These are phyloP conservation scores for Thermochaetoides dissita DNA, from an alignment of 2,329 filamentous ascomycete species.

Conservation along the genomic window DNA sequence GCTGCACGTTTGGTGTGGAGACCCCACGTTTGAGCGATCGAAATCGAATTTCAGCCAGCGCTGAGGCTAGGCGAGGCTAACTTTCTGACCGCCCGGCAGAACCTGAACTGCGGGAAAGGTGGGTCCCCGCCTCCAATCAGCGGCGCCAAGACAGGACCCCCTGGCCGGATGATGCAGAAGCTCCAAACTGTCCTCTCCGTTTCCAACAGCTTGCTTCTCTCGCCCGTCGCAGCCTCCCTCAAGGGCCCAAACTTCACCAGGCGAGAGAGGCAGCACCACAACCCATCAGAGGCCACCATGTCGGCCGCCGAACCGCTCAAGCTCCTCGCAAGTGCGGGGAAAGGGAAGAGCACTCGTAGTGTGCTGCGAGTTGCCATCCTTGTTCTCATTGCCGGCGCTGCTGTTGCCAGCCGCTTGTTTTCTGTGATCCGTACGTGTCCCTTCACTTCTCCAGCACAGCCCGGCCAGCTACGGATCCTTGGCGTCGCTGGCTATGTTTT, in stretches of 20 bases:
- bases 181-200: slow-evolving; percentile 20
- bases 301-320: slow-evolving; percentile 18
- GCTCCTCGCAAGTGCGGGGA: slow-evolving; percentile 57
- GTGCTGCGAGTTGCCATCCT: slow-evolving; percentile 84
- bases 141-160: slow-evolving; percentile 13
- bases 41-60: background rate
- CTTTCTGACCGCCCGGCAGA: background rate
- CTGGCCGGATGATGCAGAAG: slow-evolving; percentile 14
- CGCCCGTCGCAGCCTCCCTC: slow-evolving; percentile 10
- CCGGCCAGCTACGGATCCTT: too few relatives aligned
- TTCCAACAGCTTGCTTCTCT: slow-evolving; percentile 8
- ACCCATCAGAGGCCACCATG: slow-evolving; percentile 16
- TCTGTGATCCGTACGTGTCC: slow-evolving; percentile 78
- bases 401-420: slow-evolving; percentile 87
- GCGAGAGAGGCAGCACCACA: slow-evolving; percentile 17
- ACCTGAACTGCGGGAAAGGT: background rate
- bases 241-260: slow-evolving; percentile 5
- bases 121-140: too few relatives aligned
- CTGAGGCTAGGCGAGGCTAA: background rate
- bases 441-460: background rate
- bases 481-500: too few relatives aligned
- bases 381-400: slow-evolving; percentile 76
- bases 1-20: too few relatives aligned
- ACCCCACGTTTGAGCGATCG: too few relatives aligned
- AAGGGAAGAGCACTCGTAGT: slow-evolving; percentile 67